Conservation (phyloP, 2,329 filamentous ascomycete genomes). For the Arachnomyces sp. region DNA sequence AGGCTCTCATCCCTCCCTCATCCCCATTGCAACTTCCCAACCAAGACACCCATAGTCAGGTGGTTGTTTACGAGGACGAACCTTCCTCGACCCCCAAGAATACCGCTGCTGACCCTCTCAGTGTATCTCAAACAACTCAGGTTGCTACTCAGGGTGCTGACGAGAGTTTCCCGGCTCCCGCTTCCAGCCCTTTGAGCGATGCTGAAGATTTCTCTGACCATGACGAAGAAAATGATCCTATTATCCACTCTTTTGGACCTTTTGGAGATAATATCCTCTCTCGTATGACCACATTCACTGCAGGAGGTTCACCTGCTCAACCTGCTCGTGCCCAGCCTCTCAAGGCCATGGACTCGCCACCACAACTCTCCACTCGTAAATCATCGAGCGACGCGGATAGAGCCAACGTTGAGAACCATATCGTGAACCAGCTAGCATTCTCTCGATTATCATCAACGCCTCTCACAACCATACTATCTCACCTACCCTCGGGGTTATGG, state of each 20-base stretch:
- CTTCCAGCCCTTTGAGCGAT: conserved; percentile 26
- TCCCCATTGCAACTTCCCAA: conserved; percentile 38
- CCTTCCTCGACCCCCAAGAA: conserved; percentile 47
- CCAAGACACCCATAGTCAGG: conserved; percentile 35
- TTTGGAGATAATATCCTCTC: conserved; percentile 80
- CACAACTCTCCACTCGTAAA: conserved; percentile 18
- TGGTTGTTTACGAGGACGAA: conserved; percentile 66
- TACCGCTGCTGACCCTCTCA: conserved; percentile 15
- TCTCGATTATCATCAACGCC: conserved; percentile 88
- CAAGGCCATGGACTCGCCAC: conserved; percentile 24
- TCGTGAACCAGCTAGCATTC: conserved; percentile 91
- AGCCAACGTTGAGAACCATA: conserved; percentile 59
- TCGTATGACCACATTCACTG: conserved; percentile 69
- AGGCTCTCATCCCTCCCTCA: conserved; percentile 35
- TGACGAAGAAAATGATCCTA: conserved; percentile 89
- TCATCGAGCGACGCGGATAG: conserved; percentile 16
- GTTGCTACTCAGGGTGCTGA: conserved; percentile 25
- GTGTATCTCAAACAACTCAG: conserved; percentile 27
- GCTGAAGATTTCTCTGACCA: conserved; percentile 66
- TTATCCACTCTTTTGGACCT: conserved; percentile 85
- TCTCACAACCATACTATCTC: conserved; percentile 77
- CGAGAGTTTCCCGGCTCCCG: conserved; percentile 25
- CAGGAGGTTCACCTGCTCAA: conserved; percentile 46
- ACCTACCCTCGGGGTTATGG: conserved; percentile 61
- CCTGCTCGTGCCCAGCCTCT: conserved; percentile 23